Evolutionary conservation across 257 asterid genomes (phyloP).

Genomic region (Plantago ovata): DNA sequence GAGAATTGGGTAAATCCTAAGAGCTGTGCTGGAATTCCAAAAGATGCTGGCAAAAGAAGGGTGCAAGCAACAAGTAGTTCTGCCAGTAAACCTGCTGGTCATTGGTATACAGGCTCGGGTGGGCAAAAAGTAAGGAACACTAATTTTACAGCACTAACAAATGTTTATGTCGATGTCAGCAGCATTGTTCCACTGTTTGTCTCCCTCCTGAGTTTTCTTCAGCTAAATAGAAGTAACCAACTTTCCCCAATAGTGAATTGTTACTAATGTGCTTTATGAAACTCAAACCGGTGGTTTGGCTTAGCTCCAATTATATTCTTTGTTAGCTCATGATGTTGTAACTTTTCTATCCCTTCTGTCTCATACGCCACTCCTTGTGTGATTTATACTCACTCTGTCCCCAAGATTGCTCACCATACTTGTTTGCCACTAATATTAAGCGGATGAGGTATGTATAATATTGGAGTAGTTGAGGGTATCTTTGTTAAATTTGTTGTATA

Average conservation of each 20-base stretch:
- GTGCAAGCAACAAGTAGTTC: conserved; percentile 61
- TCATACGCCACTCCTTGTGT: neutral
- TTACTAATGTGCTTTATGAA: neutral
- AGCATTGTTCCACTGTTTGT: neutral
- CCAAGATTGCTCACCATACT: too few species aligned
- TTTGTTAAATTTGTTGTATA: too few species aligned
- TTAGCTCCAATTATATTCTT: neutral
- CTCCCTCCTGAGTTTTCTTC: neutral
- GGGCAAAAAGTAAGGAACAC: conserved; percentile 66
- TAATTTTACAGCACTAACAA: neutral
- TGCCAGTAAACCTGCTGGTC: conserved; percentile 62
- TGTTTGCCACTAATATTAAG: too few species aligned
- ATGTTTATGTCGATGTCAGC: too few species aligned
- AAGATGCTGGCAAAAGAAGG: conserved; percentile 79
- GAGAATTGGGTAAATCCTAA: conserved; percentile 73
- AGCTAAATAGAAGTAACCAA: too few species aligned
- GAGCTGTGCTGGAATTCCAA: conserved; percentile 37
- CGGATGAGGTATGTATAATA: too few species aligned
- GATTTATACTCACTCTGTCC: neutral
- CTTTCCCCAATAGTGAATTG: too few species aligned
- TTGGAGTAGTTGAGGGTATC: too few species aligned
- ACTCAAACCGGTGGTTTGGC: neutral
- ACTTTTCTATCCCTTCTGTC: neutral
- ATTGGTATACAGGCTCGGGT: conserved; percentile 59
- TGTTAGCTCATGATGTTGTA: neutral